Conservation (phyloP, 2,329 filamentous ascomycete genomes). For the Arthroderma sp. region DNA sequence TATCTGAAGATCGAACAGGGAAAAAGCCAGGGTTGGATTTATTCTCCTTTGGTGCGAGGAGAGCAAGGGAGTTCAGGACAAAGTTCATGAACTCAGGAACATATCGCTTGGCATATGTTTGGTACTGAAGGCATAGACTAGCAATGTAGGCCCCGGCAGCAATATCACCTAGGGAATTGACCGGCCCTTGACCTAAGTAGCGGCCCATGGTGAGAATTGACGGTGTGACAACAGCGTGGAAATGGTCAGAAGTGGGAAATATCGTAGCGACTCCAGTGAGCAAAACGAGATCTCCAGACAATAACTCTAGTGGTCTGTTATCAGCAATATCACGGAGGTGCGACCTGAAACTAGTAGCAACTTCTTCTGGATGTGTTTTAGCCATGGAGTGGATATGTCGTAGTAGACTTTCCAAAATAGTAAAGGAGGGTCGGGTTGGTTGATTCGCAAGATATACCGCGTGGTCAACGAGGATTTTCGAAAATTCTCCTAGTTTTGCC, state of each 20-base stretch:
- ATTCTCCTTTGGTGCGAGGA: conserved; percentile 48
- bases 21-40: conserved; percentile 43
- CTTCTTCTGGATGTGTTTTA: conserved; percentile 68
- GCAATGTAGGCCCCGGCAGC: conserved; percentile 66
- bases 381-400: conserved; percentile 88
- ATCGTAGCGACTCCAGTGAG: conserved; percentile 71
- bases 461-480: conserved; percentile 41
- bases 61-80: conserved; percentile 58
- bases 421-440: conserved; percentile 45
- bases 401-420: conserved; percentile 63
- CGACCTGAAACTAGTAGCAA: conserved; percentile 64
- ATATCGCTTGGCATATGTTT: conserved; percentile 71
- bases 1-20: conserved; percentile 47
- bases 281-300: conserved; percentile 64
- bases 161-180: conserved; percentile 53
- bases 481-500: conserved; percentile 54
- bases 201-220: conserved; percentile 73
- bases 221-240: conserved; percentile 87
- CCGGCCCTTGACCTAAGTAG: conserved; percentile 67
- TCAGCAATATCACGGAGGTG: conserved; percentile 50
- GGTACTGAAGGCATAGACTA: conserved; percentile 69
- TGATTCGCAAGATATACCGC: conserved; percentile 47
- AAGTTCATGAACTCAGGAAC: conserved; percentile 82
- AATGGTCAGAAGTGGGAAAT: conserved; percentile 94
- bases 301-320: conserved; percentile 40